These are phyloP conservation scores for Orbilia oligospora DNA, from an alignment of 2,329 filamentous ascomycete species.

Conservation along the genomic window DNA sequence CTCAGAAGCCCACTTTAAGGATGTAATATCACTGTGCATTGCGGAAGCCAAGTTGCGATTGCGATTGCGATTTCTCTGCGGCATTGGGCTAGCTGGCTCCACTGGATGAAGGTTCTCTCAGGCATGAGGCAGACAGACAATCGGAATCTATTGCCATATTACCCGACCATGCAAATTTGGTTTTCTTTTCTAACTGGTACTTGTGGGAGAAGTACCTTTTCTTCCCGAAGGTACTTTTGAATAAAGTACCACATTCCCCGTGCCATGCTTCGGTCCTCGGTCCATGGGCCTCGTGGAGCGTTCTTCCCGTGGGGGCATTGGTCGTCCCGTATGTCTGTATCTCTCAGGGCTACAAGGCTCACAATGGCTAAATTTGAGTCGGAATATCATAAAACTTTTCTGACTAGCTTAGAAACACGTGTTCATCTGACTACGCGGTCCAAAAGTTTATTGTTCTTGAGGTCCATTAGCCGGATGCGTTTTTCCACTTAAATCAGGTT, in stretches of 20 bases:
- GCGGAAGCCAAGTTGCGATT: constrained; percentile 47
- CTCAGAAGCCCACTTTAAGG: background rate
- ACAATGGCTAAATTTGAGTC: background rate
- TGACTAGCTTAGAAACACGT: background rate
- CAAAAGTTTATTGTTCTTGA: background rate
- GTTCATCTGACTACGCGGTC: constrained; percentile 6
- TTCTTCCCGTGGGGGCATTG: background rate
- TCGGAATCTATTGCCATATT: constrained; percentile 21
- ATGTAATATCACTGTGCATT: constrained; percentile 28
- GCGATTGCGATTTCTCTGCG: constrained; percentile 24
- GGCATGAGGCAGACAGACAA: constrained; percentile 32
- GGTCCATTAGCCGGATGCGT: background rate
- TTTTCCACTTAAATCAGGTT: background rate
- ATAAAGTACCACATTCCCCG: constrained; percentile 42
- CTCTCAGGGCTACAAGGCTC: background rate
- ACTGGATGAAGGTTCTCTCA: constrained; percentile 1
- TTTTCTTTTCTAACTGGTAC: constrained; percentile 23
- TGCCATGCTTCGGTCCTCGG: background rate
- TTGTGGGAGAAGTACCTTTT: constrained; percentile 41
- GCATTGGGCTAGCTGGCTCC: constrained; percentile 17
- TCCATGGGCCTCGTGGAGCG: constrained; percentile 16
- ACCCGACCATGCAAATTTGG: constrained; percentile 15
- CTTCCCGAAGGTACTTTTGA: constrained; percentile 50
- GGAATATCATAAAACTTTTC: background rate
- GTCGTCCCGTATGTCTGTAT: background rate